These are phyloP conservation scores for Hyphopichia pseudoburtonii DNA, from an alignment of 1,139 yeast genomes.

Conservation along the genomic window DNA sequence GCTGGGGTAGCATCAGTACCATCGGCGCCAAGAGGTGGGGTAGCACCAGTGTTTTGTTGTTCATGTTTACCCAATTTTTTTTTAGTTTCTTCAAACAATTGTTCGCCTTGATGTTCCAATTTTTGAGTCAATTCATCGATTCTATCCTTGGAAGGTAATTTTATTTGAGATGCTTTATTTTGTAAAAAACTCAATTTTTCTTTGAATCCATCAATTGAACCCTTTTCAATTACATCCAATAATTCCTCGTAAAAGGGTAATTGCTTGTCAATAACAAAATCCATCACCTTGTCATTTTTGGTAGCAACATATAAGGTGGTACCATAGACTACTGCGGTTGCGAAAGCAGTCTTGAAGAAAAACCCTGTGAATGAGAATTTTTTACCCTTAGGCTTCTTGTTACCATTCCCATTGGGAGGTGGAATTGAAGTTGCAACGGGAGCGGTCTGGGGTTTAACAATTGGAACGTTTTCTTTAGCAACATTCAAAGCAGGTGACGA, in stretches of 20 bases:
- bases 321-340: slow-evolving; percentile 36
- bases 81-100: slow-evolving; percentile 38
- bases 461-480: slow-evolving; percentile 5
- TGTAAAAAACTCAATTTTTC: slow-evolving; percentile 19
- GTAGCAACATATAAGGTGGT: slow-evolving; percentile 44
- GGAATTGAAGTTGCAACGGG: slow-evolving; percentile 8
- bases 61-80: slow-evolving; percentile 23
- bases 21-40: slow-evolving; percentile 9
- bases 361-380: slow-evolving; percentile 33
- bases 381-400: slow-evolving; percentile 20
- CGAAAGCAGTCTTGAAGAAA: slow-evolving; percentile 30
- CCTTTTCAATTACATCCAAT: slow-evolving; percentile 40
- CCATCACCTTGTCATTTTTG: slow-evolving; percentile 46
- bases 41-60: slow-evolving; percentile 19
- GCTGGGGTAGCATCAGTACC: slow-evolving; percentile 35
- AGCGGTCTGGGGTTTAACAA: slow-evolving; percentile 9
- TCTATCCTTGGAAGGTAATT: slow-evolving; percentile 33
- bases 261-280: slow-evolving; percentile 45
- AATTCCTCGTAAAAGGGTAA: slow-evolving; percentile 48
- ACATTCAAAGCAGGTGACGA: slow-evolving; percentile 1
- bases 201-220: slow-evolving; percentile 34
- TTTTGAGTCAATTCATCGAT: slow-evolving; percentile 35
- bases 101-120: slow-evolving; percentile 36
- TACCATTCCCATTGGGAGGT: slow-evolving; percentile 4
- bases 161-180: slow-evolving; percentile 18